Percentiles rank a stretch among this genome's conserved stretches.
These are phyloP conservation scores for Byssoonygena ceratinophila DNA, from an alignment of 2,329 filamentous ascomycete species.

Conservation along the genomic window DNA sequence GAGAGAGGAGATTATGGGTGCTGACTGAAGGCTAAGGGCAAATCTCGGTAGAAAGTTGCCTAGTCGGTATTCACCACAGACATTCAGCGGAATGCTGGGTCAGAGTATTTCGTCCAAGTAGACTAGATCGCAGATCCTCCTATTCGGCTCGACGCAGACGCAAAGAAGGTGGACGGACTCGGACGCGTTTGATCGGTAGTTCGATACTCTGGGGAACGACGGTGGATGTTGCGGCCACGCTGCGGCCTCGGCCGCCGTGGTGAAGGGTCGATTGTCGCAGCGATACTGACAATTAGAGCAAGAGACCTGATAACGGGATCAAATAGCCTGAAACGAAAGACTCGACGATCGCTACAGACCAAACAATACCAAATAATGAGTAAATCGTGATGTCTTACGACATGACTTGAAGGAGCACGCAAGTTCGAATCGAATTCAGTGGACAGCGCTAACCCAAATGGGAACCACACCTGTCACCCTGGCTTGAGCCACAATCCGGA, in stretches of 20 bases:
- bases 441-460: conserved; percentile 1
- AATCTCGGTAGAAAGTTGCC: neutral
- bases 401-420: neutral
- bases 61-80: neutral
- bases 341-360: neutral
- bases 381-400: neutral
- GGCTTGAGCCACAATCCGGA: neutral
- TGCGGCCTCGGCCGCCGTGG: conserved; percentile 11
- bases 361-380: neutral
- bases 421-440: neutral
- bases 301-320: neutral
- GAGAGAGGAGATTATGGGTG: neutral
- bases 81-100: neutral
- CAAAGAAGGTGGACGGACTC: too few relatives aligned
- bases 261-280: conserved; percentile 1
- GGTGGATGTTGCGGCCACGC: neutral
- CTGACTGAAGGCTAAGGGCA: neutral
- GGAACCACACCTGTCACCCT: neutral
- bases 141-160: neutral
- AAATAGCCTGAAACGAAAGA: neutral
- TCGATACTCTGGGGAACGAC: neutral
- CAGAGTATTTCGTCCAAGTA: too few relatives aligned
- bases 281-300: neutral
- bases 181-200: too few relatives aligned
- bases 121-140: neutral